Evolutionary conservation across 73 alveolate species (phyloP).

Genomic region (Urostyla sp.): DNA sequence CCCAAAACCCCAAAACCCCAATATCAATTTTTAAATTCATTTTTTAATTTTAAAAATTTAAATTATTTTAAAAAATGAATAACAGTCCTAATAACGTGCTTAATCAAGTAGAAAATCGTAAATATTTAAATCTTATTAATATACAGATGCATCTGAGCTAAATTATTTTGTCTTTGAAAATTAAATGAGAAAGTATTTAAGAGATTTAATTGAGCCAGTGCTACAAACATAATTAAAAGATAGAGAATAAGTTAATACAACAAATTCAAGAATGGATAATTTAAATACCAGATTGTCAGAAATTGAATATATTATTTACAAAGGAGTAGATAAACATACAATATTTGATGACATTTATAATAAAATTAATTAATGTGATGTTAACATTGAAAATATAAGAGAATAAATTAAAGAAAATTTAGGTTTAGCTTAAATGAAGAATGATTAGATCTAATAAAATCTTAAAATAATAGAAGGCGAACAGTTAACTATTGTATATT

Average conservation of each 20-base stretch:
- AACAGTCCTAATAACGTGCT: too few relatives aligned
- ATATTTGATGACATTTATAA: conserved; percentile 43
- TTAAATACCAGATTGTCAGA: conserved; percentile 8
- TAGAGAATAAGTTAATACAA: conserved; percentile 24
- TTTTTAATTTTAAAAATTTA: too few relatives aligned
- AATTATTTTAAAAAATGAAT: too few relatives aligned
- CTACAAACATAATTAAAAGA: conserved; percentile 15
- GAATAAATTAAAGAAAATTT: background rate
- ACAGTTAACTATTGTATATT: too few relatives aligned
- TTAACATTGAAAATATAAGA: background rate
- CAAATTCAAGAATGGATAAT: background rate
- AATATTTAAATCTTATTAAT: background rate
- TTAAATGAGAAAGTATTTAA: conserved; percentile 14
- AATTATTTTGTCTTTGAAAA: conserved; percentile 48
- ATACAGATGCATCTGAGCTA: conserved; percentile 25
- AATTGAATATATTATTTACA: conserved; percentile 31
- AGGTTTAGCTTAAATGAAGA: conserved; percentile 10
- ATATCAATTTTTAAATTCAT: too few relatives aligned
- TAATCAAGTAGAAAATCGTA: too few relatives aligned
- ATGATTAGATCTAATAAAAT: conserved; percentile 3
- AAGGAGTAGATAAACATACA: conserved; percentile 27
- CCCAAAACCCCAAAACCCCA: too few relatives aligned
- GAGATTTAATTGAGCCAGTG: conserved; percentile 34
- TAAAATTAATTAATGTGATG: conserved; percentile 1
- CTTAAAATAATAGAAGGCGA: conserved; percentile 2